Percentiles rank a stretch among this genome's conserved stretches.
phyloP scores from a whole-genome alignment of 75 land plant species.

The Picea glauca region DNA sequence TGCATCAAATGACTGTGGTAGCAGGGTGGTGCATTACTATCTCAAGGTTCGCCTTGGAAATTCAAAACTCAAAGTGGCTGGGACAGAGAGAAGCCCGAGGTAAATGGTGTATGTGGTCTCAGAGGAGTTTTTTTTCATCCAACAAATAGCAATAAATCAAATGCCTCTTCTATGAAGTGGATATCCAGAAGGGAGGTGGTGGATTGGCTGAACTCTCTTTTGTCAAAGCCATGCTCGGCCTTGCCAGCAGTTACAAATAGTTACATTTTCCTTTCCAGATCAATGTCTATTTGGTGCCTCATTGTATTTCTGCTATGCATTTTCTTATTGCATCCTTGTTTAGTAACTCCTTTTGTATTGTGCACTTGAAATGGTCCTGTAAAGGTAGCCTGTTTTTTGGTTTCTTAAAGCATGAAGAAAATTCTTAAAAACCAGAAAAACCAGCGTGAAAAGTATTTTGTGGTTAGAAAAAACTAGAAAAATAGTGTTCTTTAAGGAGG shows the following conservation, averaged over 20 bases:
- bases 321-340: not conserved
- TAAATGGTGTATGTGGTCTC: slow-evolving; percentile 60
- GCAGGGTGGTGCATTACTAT: slow-evolving; percentile 64
- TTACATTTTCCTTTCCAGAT: slow-evolving; percentile 1
- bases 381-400: no score
- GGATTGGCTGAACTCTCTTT: slow-evolving; percentile 64
- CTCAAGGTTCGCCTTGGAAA: slow-evolving; percentile 33
- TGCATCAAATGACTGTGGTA: slow-evolving; percentile 54
- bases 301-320: not conserved
- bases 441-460: not conserved
- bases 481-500: no score
- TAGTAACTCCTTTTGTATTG: not conserved
- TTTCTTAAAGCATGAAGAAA: not conserved
- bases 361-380: no score
- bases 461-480: not conserved
- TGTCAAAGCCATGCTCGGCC: slow-evolving; percentile 25
- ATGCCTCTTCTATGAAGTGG: slow-evolving; percentile 33
- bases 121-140: slow-evolving; percentile 20
- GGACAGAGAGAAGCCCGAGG: slow-evolving; percentile 71
- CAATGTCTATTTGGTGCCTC: not conserved
- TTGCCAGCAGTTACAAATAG: not conserved
- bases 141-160: slow-evolving; percentile 10
- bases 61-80: slow-evolving; percentile 64
- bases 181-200: slow-evolving; percentile 73
- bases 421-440: not conserved